Evolutionary conservation across 768 basidiomycete species (phyloP).

Genomic region (Naganishia friedmannii): DNA sequence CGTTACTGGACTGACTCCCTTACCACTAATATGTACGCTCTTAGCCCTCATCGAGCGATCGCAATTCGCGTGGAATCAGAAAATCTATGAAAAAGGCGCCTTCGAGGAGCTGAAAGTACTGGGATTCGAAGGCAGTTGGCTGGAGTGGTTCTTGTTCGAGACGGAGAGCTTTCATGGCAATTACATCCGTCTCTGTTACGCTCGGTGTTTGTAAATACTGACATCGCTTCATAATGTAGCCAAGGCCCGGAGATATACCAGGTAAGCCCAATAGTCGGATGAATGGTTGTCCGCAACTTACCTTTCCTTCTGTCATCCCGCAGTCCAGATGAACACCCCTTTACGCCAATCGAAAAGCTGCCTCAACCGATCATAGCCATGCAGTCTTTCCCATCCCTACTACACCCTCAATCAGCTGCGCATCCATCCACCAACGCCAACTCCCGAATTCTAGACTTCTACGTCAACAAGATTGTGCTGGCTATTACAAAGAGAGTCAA

Average conservation of each 20-base stretch:
- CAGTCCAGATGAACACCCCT: conserved; percentile 98
- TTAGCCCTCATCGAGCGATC: conserved; percentile 86
- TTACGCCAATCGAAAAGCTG: conserved; percentile 66
- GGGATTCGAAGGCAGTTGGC: conserved; percentile 82
- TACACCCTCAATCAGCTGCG: conserved; percentile 60
- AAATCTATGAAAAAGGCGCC: conserved; percentile 75
- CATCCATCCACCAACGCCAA: conserved; percentile 68
- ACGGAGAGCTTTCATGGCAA: conserved; percentile 90
- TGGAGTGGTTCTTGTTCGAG: conserved; percentile 96
- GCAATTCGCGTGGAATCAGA: conserved; percentile 89
- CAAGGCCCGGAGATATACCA: conserved; percentile 90
- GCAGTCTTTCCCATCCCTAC: conserved; percentile 69
- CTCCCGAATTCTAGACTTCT: conserved; percentile 79
- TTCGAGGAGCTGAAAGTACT: conserved; percentile 72
- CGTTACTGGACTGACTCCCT: background rate
- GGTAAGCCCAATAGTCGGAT: conserved; percentile 55
- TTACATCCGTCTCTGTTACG: conserved; percentile 42
- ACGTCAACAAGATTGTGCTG: conserved; percentile 81
- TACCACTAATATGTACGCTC: background rate
- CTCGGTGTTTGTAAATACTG: background rate
- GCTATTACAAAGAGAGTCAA: conserved; percentile 69
- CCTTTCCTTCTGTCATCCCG: background rate
- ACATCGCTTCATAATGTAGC: conserved; percentile 57
- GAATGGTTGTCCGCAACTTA: background rate
- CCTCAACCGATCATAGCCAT: conserved; percentile 77